Base-by-base conservation (phyloP, 805 yeast species). In the Yarrowia sp. region DNA sequence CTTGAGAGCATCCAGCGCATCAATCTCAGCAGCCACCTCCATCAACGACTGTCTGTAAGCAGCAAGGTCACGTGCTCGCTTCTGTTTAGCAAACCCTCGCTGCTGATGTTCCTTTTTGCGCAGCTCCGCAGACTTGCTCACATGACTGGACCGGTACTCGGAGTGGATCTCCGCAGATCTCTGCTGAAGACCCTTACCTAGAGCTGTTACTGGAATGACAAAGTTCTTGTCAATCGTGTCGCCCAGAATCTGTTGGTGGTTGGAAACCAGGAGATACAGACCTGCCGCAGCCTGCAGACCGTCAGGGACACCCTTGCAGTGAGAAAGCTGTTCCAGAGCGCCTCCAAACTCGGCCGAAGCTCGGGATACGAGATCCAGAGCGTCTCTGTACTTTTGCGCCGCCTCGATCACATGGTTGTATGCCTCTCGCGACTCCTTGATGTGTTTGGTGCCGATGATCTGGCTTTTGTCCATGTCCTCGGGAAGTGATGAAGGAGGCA, bases 1-100 rank as follows among this genome's bases (percentile, higher is more conserved):
- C 72, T 90, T 89, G 65, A 90, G 76, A 41, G 82, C 77, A 72
- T 90, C 96, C 67, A 91, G 85, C 54, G 88, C 92, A 72, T 91
- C 96, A 66, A 91, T 80, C 70, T 89, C 91, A 11, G 81, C 77
- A 16, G 96, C 89, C 69, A 91, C 76, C 67, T 85, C 86, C 66
- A 84, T 75, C 65, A 91, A 77, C 68, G 88, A 87, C 64, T 81
- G 81, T 70, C 89, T 83, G 75, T 91, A 91, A 6, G 83, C 78
- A n/a, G 82, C 76, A 63, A 91, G 77, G 71, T 90, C 87, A 67
- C 93, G 81, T 16, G 61, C 38, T n/a, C 84, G 82, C 68, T 83
- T 85, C 65, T 81, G 78, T 67, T 83, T 83, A 2, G 91, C 80
- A 46, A 88, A 76, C 67, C 83, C 82, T 46, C 80, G 74, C 71